Evolutionary conservation across 495 filamentous ascomycete genomes (phyloP).

Genomic region (Arthonia radiata): DNA sequence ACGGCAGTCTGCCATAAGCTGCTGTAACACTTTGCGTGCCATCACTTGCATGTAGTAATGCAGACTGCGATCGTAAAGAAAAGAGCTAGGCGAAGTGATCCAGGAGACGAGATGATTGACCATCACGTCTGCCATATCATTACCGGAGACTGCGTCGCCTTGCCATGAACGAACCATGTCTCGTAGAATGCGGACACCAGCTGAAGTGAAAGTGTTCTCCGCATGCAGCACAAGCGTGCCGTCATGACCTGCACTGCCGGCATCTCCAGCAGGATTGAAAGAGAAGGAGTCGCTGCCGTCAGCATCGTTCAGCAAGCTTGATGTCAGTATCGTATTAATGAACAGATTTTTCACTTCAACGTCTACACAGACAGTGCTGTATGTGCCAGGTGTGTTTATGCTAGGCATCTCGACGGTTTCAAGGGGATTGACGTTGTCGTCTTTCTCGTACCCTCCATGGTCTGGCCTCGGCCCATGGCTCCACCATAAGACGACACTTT

Average conservation of each 20-base stretch:
- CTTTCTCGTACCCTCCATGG: slow-evolving; percentile 86
- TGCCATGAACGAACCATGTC: slow-evolving; percentile 99
- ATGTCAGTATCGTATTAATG: slow-evolving; percentile 94
- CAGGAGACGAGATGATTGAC: slow-evolving; percentile 93
- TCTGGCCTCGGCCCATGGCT: slow-evolving; percentile 64
- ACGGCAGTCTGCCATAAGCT: slow-evolving; percentile 90
- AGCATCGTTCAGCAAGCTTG: slow-evolving; percentile 89
- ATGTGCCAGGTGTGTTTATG: slow-evolving; percentile 77
- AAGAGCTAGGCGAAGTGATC: slow-evolving; percentile 77
- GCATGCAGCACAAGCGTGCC: slow-evolving; percentile 51
- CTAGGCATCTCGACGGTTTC: slow-evolving; percentile 88
- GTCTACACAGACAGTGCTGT: slow-evolving; percentile 91
- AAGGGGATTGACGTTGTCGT: slow-evolving; percentile 60
- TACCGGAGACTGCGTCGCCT: slow-evolving; percentile 42
- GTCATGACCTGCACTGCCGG: slow-evolving; percentile 29
- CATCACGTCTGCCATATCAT: slow-evolving; percentile 78
- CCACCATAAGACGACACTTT: slow-evolving; percentile 98
- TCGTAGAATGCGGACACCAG: slow-evolving; percentile 65
- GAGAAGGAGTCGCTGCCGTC: slow-evolving; percentile 65
- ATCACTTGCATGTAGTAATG: slow-evolving; percentile 98
- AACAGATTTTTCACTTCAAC: slow-evolving; percentile 80
- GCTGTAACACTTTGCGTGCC: slow-evolving; percentile 84
- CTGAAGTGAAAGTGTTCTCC: slow-evolving; percentile 80
- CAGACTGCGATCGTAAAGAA: slow-evolving; percentile 85
- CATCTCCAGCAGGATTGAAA: slow-evolving; percentile 50